Evolutionary conservation across 192 early-diverging fungal species (phyloP).

Genomic region (Spinellus fusiger): DNA sequence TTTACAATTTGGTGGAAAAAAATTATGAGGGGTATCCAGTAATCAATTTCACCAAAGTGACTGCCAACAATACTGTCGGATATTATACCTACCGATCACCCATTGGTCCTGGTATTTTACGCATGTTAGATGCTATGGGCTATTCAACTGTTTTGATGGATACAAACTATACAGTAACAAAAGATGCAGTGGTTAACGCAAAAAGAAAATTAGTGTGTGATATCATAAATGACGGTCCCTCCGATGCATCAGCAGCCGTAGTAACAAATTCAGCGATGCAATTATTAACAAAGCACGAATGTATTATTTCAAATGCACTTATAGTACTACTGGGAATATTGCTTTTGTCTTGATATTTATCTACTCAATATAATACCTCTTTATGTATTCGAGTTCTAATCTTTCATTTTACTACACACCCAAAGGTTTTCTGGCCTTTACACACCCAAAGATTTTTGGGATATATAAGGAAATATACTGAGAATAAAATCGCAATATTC

Average conservation of each 20-base stretch:
- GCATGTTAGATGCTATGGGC: constrained; percentile 29
- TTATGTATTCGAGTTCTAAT: no score
- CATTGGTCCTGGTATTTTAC: constrained; percentile 31
- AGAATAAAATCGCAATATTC: no score
- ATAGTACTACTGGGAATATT: no score
- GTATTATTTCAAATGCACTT: no score
- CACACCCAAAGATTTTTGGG: no score
- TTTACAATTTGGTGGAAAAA: constrained; percentile 14
- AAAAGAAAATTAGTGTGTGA: constrained; percentile 10
- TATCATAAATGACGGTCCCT: neutral
- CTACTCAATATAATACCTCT: no score
- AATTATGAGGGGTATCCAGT: neutral
- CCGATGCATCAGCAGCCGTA: neutral
- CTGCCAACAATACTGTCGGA: neutral
- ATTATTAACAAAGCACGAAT: no score
- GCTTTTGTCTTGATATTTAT: no score
- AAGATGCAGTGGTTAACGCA: neutral
- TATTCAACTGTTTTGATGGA: constrained; percentile 24
- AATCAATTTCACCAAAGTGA: constrained; percentile 17
- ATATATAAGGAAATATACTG: no score
- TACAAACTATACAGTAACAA: constrained; percentile 12
- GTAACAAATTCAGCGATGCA: no score
- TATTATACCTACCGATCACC: constrained; percentile 15
- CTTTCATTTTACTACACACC: no score
- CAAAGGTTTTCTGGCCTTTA: no score